Evolutionary conservation across 2,329 filamentous ascomycete species (phyloP), one percentile per base, ranked within the genome.

Genomic region (Monilinia aucupariae): DNA sequence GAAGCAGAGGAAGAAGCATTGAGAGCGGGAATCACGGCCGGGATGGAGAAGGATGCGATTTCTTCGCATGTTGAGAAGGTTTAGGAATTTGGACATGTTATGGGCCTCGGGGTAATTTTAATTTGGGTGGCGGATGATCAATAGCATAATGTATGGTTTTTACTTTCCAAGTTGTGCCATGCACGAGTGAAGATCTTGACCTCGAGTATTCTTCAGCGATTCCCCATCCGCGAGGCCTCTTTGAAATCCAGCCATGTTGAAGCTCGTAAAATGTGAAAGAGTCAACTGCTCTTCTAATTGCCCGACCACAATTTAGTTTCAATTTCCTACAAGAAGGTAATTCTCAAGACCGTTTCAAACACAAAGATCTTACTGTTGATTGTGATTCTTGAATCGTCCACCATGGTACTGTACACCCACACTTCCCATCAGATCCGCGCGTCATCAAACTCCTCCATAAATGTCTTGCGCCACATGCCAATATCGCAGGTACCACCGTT

Each of bases 1-100:
- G 48, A 62, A 15, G 54, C 67, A 25, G 67, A 70, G 39, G 69
- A 71, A 22, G 69, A 67, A 30, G 66, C 64, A 10, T 56, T 71
- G 48, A 64, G 70, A 17, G 61, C 63, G 13, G 67, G 67, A 22
- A 53, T 70, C 10, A 59, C 52, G n/a, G 45, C 32, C 15, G 67
- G 66, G 10, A 39, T 64, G 59, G 68, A 67, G 62, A 64, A 68
- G 48, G 51, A 41, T 17, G 37, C n/a, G 8, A 13, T 15, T 10
- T 27, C 51, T 41, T 4, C 22, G 20, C 15, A 54, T 54, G 34
- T 54, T 30, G 51, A 54, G 51, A 41, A 25, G 15, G 34, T 54
- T 54, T 54, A 30, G 22, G 15, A 13, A 7, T 27, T 27, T 30
- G n/a, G 22, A 41, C 3, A 48, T 48, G 34, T 5, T 34, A 34